Percentiles rank a stretch among this genome's conserved stretches.
These are phyloP conservation scores for Volvox reticuliferus DNA, from an alignment of 139 green algal genomes.

Conservation along the genomic window DNA sequence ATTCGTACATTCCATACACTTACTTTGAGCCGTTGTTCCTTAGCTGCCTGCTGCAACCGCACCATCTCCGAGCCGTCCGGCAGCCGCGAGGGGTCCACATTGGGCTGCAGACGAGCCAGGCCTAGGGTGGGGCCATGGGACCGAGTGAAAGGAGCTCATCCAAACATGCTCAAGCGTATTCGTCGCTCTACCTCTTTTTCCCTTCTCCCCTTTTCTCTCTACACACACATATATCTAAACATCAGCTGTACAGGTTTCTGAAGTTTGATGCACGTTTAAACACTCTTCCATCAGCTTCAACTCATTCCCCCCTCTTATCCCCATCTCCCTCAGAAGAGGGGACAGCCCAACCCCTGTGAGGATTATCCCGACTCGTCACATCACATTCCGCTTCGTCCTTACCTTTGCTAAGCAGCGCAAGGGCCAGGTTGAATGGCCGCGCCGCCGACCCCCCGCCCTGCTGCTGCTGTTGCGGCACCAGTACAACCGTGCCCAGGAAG, in stretches of 20 bases:
- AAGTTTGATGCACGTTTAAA: no score
- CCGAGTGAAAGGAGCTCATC: no score
- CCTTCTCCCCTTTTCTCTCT: neutral
- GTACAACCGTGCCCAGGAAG: slow-evolving; percentile 88
- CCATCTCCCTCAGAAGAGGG: no score
- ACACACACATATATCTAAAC: neutral
- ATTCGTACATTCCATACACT: neutral
- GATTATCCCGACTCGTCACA: no score
- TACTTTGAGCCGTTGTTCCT: slow-evolving; percentile 78
- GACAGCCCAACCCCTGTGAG: no score
- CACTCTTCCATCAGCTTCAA: no score
- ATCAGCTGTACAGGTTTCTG: no score
- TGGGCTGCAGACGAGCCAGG: slow-evolving; percentile 86
- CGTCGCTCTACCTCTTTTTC: no score
- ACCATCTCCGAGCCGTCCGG: slow-evolving; percentile 68
- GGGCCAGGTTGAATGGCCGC: slow-evolving; percentile 72
- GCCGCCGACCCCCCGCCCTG: neutral
- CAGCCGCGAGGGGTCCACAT: slow-evolving; percentile 58
- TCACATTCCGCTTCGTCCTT: neutral
- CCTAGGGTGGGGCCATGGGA: slow-evolving; percentile 58
- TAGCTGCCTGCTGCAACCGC: slow-evolving; percentile 81
- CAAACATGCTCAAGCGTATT: no score
- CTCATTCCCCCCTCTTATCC: no score
- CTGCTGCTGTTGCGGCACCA: slow-evolving; percentile 21
- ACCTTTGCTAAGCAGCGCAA: slow-evolving; percentile 80